These are phyloP conservation scores for Colletotrichum nymphaeae DNA, from an alignment of 2,329 filamentous ascomycete species.

Conservation along the genomic window DNA sequence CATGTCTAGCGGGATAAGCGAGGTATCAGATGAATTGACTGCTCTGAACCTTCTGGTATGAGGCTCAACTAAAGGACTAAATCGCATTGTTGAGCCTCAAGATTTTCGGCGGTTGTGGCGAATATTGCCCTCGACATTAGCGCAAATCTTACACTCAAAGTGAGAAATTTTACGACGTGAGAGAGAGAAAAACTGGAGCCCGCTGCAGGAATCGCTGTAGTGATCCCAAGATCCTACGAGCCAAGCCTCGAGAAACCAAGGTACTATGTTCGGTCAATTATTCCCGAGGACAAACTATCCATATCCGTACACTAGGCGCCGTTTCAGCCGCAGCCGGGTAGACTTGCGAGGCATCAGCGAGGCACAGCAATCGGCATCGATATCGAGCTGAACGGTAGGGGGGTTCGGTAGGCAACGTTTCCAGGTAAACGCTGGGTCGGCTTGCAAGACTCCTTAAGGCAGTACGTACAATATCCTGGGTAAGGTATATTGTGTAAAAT, in stretches of 20 bases:
- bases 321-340: constrained; percentile 17
- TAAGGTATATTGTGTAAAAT: constrained; percentile 25
- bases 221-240: background rate
- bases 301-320: background rate
- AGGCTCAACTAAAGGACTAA: background rate
- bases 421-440: background rate
- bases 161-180: background rate
- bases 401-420: background rate
- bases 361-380: background rate
- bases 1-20: background rate
- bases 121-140: background rate
- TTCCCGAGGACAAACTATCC: constrained; percentile 11
- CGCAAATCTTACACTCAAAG: background rate
- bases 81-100: constrained; percentile 3
- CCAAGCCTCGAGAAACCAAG: constrained; percentile 1
- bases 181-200: background rate
- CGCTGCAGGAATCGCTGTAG: background rate
- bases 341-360: background rate
- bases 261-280: constrained; percentile 10
- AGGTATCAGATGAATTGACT: background rate
- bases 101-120: background rate
- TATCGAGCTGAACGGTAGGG: background rate
- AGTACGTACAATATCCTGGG: constrained; percentile 15
- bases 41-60: background rate
- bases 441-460: background rate